These are phyloP conservation scores for Stephania cephalantha DNA, from an alignment of 164 flowering plant species.

Conservation along the genomic window DNA sequence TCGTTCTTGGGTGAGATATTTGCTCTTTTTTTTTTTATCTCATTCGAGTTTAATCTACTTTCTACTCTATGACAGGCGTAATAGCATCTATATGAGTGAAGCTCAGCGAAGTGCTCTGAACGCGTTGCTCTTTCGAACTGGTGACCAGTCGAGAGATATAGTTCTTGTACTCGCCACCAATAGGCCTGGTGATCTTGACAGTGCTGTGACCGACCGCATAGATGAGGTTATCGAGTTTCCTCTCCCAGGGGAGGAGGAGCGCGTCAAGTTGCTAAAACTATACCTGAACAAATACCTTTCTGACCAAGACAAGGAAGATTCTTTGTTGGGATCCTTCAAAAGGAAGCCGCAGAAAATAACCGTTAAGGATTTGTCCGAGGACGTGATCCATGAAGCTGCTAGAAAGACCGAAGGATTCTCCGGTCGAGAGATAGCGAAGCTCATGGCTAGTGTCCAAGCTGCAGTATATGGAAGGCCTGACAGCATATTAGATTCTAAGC, in stretches of 20 bases:
- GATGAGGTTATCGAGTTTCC: conserved; percentile 97
- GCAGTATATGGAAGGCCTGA: conserved; percentile 85
- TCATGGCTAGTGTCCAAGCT: conserved; percentile 85
- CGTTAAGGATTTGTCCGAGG: conserved; percentile 63
- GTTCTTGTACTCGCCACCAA: conserved; percentile 94
- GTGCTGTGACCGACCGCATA: conserved; percentile 80
- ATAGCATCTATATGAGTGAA: conserved; percentile 92
- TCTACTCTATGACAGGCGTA: conserved; percentile 50
- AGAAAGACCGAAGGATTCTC: conserved; percentile 82
- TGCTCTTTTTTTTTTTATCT: too few species aligned
- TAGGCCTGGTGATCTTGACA: conserved; percentile 88
- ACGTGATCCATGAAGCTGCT: conserved; percentile 70
- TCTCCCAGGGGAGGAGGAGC: conserved; percentile 87
- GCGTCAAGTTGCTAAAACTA: conserved; percentile 65
- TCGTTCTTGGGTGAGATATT: too few species aligned
- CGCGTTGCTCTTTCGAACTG: conserved; percentile 86
- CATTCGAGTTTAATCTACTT: neutral
- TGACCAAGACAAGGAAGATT: conserved; percentile 24
- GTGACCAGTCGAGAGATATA: conserved; percentile 90
- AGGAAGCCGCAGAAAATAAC: conserved; percentile 47
- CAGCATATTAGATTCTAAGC: conserved; percentile 60
- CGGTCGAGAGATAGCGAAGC: conserved; percentile 92
- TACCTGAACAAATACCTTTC: conserved; percentile 63
- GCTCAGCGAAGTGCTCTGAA: conserved; percentile 93
- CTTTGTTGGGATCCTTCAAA: conserved; percentile 35